Percentiles rank a stretch among this genome's conserved stretches.
Conservation (phyloP, 2,329 filamentous ascomycete genomes). For the Xylaria sp. region DNA sequence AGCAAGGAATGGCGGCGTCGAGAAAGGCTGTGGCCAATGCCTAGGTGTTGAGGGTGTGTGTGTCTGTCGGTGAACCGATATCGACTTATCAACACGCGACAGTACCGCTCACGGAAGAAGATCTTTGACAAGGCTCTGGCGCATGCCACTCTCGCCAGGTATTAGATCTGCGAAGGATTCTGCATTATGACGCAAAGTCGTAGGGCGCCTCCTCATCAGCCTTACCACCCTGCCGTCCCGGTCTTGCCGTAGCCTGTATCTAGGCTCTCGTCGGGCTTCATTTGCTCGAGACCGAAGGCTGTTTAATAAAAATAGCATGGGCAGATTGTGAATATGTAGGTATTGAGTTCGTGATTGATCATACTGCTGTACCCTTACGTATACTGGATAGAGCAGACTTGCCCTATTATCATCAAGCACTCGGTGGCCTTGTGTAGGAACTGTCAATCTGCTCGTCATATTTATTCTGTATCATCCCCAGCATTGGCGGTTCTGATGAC, state of each 20-base stretch:
- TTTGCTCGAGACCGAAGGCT: neutral
- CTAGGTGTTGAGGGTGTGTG: no score
- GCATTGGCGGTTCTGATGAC: no score
- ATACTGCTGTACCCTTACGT: neutral
- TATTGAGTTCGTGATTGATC: neutral
- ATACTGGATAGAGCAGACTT: neutral
- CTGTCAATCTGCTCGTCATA: no score
- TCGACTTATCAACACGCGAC: conserved; percentile 11
- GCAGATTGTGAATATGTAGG: no score
- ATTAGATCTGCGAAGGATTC: conserved; percentile 34
- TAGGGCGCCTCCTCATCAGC: conserved; percentile 12
- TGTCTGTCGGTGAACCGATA: neutral
- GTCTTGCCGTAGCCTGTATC: neutral
- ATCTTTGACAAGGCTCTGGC: conserved; percentile 21
- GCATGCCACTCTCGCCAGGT: neutral
- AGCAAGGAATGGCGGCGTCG: neutral
- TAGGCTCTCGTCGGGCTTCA: neutral
- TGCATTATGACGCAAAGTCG: conserved; percentile 28
- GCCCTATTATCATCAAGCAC: neutral
- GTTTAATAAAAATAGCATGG: neutral
- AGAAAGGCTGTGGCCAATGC: no score
- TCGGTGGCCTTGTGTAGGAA: no score
- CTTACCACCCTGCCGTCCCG: conserved; percentile 10
- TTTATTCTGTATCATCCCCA: no score
- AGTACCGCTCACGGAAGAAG: neutral